Base-by-base conservation (phyloP, 2,329 filamentous ascomycete species). In the Colletotrichum sp. region DNA sequence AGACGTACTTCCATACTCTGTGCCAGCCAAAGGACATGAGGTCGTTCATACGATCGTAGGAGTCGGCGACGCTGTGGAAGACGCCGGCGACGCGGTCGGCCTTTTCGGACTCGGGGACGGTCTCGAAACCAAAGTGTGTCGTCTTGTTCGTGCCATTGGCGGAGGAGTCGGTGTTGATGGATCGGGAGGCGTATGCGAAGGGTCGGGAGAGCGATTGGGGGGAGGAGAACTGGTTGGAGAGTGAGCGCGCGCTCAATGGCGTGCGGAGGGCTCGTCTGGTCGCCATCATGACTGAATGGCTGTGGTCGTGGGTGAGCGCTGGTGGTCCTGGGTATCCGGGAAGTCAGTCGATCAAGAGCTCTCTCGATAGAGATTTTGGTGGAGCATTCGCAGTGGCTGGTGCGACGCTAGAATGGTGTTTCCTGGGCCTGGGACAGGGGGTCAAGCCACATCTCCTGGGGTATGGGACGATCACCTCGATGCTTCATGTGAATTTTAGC, bases 41-140 rank as follows among this genome's bases (percentile, higher is more conserved):
- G 84, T 99, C 97, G 87, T 99, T 99, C 97, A 99, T 99, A 77
- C 93, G 94, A 85, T 99, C 97, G 87, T 99, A 99, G 21, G 94
- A 95, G 77, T 95, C 93, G 79, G 97, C 97, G 55, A 99, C 97
- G 79, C 94, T 98, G 84, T 95, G 96, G 88, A 99, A 99, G 74
- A 99, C 97, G 56, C 91, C 92, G 76, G 94, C 94, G 55, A 98
- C 96, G 89, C 87, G 84, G 78, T 89, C 81, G 60, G 86, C 87
- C 86, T 98, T 98, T 84, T 97, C 89, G 12, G 92, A 89, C 83
- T 97, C 95, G 18, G 94, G 92, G 55, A 98, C 90, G 56, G 95
- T 96, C 86, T 96, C 91, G 84, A 95, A 98, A 67, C 96, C 96
- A 84, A 98, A 98, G 86, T 98, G 96, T 66, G 96, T 98, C 77